phyloP scores from a whole-genome alignment of 345 rosid genomes.

The Citrus inodora region DNA sequence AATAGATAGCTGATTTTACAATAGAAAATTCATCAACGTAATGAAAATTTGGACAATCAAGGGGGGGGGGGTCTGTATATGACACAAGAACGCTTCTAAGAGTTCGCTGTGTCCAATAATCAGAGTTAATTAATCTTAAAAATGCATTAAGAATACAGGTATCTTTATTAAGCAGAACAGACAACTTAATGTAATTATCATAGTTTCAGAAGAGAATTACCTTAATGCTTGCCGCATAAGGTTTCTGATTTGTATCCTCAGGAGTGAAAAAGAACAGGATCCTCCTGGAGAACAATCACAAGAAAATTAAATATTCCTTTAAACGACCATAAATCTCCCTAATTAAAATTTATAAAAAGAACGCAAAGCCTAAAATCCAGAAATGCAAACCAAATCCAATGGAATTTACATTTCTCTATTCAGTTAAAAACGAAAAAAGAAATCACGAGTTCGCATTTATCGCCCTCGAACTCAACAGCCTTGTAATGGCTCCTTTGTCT shows the following conservation, averaged over 20 bases:
- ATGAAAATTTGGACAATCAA: neutral
- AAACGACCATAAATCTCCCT: neutral
- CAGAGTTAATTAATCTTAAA: too few relatives aligned
- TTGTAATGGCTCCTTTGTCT: conserved; percentile 50
- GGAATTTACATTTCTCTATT: neutral
- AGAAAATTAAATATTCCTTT: neutral
- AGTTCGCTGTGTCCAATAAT: too few relatives aligned
- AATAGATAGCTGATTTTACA: neutral
- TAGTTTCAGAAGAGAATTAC: conserved; percentile 30
- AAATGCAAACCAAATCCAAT: neutral
- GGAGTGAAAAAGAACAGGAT: conserved; percentile 89
- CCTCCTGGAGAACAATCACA: conserved; percentile 59
- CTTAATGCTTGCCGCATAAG: conserved; percentile 97
- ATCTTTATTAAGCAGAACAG: neutral
- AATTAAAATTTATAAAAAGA: neutral
- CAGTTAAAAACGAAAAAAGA: neutral
- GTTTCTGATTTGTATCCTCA: conserved; percentile 71
- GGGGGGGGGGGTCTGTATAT: too few relatives aligned
- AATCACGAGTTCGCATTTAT: conserved; percentile 72
- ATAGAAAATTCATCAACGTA: neutral
- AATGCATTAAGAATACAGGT: neutral
- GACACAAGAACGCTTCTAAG: too few relatives aligned
- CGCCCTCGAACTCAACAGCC: conserved; percentile 75
- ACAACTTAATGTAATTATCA: neutral
- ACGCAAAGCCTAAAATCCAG: conserved; percentile 1